Percentiles rank a stretch among this genome's conserved stretches.
These are phyloP conservation scores for Fagus crenata DNA, from an alignment of 306 rosid species.

Conservation along the genomic window DNA sequence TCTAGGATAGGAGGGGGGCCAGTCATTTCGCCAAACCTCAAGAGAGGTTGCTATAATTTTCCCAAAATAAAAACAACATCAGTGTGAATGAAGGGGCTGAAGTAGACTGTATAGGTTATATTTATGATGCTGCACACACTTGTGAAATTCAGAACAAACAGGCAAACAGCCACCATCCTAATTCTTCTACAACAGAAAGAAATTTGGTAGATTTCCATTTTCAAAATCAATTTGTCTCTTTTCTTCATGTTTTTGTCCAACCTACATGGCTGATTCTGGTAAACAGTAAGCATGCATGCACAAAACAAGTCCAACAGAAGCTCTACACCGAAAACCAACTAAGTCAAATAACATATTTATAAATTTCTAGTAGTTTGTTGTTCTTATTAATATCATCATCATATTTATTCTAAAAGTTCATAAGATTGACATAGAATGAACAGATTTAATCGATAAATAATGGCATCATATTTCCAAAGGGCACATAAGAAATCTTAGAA, in stretches of 20 bases:
- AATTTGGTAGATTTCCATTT: not conserved
- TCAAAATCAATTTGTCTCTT: not conserved
- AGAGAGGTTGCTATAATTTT: too few species aligned
- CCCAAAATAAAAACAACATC: not conserved
- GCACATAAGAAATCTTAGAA: not conserved
- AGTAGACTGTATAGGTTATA: not conserved
- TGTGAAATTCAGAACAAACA: not conserved
- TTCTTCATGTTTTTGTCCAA: not conserved
- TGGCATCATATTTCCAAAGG: constrained; percentile 2
- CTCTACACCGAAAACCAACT: not conserved
- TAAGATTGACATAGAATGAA: too few species aligned
- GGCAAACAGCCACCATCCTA: not conserved
- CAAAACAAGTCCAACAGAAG: not conserved
- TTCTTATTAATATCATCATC: too few species aligned
- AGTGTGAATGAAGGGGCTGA: not conserved
- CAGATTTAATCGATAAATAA: too few species aligned
- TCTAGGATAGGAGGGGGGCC: too few species aligned
- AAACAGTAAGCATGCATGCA: not conserved
- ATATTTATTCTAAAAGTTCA: too few species aligned
- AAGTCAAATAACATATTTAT: not conserved
- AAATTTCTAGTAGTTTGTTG: not conserved
- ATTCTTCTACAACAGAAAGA: not conserved
- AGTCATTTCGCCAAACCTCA: too few species aligned
- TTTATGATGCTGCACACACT: not conserved
- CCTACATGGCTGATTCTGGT: not conserved